Evolutionary conservation across 1,139 yeast genomes (phyloP).

Genomic region (Blastobotrys malaysiensis): DNA sequence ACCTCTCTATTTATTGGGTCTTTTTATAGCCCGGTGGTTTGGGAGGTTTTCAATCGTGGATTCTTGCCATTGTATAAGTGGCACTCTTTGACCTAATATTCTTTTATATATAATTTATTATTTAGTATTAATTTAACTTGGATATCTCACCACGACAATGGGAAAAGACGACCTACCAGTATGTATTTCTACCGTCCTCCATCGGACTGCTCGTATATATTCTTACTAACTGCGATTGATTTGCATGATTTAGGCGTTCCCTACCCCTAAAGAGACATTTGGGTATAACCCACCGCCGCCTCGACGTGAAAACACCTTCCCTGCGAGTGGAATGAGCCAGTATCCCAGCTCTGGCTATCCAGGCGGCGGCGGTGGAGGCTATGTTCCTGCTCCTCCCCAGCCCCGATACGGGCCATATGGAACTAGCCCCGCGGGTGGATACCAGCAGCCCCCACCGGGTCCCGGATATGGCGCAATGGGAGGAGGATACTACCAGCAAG

Average conservation of each 20-base stretch:
- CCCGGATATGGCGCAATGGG: constrained; percentile 1
- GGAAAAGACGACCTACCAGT: constrained; percentile 27
- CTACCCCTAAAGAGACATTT: constrained; percentile 27
- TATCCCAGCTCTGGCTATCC: background rate
- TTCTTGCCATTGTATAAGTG: background rate
- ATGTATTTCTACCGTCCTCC: constrained; percentile 11
- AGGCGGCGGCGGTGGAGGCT: background rate
- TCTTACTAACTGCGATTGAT: background rate
- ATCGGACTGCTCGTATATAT: background rate
- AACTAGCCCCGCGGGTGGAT: background rate
- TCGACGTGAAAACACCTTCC: constrained; percentile 1
- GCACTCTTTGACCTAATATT: background rate
- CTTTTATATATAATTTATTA: background rate
- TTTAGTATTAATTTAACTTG: background rate
- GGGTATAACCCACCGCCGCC: constrained; percentile 16
- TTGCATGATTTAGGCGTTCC: constrained; percentile 17
- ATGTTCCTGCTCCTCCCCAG: constrained; percentile 15
- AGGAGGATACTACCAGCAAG: constrained; percentile 4
- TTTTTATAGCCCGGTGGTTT: background rate
- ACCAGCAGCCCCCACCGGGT: constrained; percentile 6
- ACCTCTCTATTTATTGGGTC: background rate
- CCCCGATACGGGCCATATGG: constrained; percentile 11
- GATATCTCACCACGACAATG: constrained; percentile 13
- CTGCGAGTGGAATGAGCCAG: background rate
- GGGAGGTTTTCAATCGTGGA: background rate